Evolutionary conservation across 345 rosid species (phyloP), one percentile per base, ranked within the genome.

Genomic region (Eucalyptus regnans): DNA sequence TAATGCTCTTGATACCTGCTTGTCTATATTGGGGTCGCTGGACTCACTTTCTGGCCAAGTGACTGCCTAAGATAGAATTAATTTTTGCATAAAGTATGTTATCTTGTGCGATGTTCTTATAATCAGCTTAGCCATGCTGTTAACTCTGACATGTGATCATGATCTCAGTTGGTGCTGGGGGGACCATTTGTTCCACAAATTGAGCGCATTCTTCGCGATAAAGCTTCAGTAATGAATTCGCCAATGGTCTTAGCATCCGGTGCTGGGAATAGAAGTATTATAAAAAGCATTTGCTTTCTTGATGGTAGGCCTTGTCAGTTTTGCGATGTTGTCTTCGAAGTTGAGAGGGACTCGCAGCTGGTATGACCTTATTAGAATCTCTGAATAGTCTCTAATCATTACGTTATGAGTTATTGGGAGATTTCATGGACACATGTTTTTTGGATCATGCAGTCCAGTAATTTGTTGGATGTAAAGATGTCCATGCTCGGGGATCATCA

Each of bases 131-230:
- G 27, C 48, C 27, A 6, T 76, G 83, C 48, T 76, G 44, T 86
- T 51, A n/a, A n/a, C 12, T n/a, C 46, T 86, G 41, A 41, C 87
- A 31, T 9, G 44, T 51, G 87, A 51, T 86, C 62, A 56, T 87
- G 43, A 90, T 86, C 88, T 92, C 89, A 95, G 98, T 66, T 94
- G 86, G 91, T 96, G 91, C 90, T 95, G 43, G 99, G 99, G 83
- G 99, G 99, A 16, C 98, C 97, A n/a, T 95, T 98, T 92, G 93
- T 94, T 91, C 96, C 97, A 71, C 96, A 96, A 68, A 92, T 97
- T 46, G 96, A 94, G 90, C 68, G 13, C 41, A 94, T 97, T 91
- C 95, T 98, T 52, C 92, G 93, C 83, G 92, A 93, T 48, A 92
- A 93, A 93, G 99, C 99, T 85, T 92, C 90, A 4, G 88, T 89